Evolutionary conservation across 805 yeast species (phyloP), one percentile per base, ranked within the genome.

Genomic region (Zygoascus tannicola): DNA sequence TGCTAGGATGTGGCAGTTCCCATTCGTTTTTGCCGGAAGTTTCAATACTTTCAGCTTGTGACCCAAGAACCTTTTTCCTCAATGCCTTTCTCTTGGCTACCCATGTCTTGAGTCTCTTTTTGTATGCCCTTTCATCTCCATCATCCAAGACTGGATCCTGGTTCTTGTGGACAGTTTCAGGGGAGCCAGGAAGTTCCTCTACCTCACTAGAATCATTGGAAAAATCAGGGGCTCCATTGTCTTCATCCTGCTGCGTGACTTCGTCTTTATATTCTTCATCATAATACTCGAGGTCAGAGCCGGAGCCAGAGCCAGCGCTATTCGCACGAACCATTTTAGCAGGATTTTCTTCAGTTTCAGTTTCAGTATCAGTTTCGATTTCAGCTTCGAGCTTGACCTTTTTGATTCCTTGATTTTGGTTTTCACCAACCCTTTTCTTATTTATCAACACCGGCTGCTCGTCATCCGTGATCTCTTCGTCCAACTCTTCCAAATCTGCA

Each of bases 1-100:
- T 68, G 0, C 74, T 65, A 0, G 96, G 96, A 62, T 87, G 94
- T 0, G 92, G 83, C 54, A 73, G 73, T 21, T 64, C 56, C 84
- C 87, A 83, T 60, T 87, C 95, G 1, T 52, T 53, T 18, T 41
- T 45, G 15, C 47, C 54, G 19, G 56, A 7, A 21, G 26, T 22
- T 5, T 28, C 16, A 12, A n/a, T 23, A 56, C 4, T 61, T 56
- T 37, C 43, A 4, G 23, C 21, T 4, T 36, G 42, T 2, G 51
- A 41, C 8, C 22, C 22, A 7, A 8, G 15, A 19, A 32, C 26
- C n/a, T 53, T 35, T 46, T 52, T 38, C 32, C 82, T 62, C 21
- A 73, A 60, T 2, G 56, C 52, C 0, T 78, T 65, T 30, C 95
- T 66, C 47, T 69, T 67, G 1, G 54, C 50, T 0, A 65, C 56